These are phyloP conservation scores for Trametes elegans DNA, from an alignment of 768 basidiomycete species.

Conservation along the genomic window DNA sequence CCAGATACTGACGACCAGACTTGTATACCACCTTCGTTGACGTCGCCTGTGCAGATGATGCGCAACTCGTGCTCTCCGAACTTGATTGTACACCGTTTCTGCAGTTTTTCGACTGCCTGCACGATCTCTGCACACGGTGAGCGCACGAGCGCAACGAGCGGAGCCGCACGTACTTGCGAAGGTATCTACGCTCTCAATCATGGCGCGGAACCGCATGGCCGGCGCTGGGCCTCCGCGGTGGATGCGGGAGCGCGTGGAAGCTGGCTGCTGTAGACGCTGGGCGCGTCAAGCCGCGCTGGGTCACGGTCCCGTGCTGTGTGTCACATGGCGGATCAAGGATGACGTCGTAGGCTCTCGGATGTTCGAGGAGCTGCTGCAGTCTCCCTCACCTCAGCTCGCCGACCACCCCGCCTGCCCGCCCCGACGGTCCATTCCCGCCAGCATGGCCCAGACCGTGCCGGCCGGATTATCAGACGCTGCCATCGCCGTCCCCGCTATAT, in stretches of 20 bases:
- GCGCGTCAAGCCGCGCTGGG: not conserved
- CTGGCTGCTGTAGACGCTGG: too few relatives aligned
- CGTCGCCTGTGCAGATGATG: conserved; percentile 80
- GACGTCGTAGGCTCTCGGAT: not conserved
- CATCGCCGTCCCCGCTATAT: not conserved
- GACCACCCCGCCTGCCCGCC: not conserved
- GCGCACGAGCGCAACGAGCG: not conserved
- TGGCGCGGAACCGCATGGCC: conserved; percentile 61
- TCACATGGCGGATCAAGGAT: not conserved
- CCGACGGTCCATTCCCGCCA: not conserved
- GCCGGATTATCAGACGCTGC: not conserved
- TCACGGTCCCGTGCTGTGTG: not conserved
- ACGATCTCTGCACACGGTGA: conserved; percentile 53
- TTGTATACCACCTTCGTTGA: conserved; percentile 81
- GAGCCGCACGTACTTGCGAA: conserved; percentile 32
- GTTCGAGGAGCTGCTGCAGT: not conserved
- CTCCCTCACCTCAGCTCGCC: not conserved
- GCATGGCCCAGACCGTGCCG: not conserved
- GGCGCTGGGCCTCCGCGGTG: not conserved
- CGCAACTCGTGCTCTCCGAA: conserved; percentile 73
- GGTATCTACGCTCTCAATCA: conserved; percentile 53
- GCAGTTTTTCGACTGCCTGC: conserved; percentile 79
- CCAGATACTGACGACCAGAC: conserved; percentile 67
- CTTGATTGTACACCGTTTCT: conserved; percentile 81
- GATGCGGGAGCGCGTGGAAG: not conserved